Evolutionary conservation across 164 flowering plant genomes (phyloP).

Genomic region (Umbellularia californica): DNA sequence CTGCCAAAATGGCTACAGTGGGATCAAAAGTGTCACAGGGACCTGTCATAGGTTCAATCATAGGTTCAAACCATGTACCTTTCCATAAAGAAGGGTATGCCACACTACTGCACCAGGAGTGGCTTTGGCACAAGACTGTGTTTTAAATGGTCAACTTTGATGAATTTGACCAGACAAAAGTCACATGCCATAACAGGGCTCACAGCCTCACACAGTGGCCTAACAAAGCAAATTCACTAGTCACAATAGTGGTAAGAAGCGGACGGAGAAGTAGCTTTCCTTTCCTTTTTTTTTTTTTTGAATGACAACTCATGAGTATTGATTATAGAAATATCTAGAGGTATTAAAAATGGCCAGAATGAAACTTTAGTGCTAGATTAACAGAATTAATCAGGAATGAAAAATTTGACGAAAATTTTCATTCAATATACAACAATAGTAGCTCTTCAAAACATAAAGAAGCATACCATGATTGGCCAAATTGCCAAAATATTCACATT

Average conservation of each 20-base stretch:
- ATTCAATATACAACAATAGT: not conserved
- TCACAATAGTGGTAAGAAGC: not conserved
- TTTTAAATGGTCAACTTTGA: too few relatives aligned
- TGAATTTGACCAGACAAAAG: not conserved
- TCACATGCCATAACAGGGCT: not conserved
- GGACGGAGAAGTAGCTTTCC: too few relatives aligned
- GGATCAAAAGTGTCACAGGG: too few relatives aligned
- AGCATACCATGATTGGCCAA: not conserved
- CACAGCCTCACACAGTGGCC: not conserved
- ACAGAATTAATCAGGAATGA: not conserved
- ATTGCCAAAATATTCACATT: not conserved
- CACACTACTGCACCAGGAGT: not conserved
- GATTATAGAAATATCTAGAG: not conserved
- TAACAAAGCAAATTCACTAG: not conserved
- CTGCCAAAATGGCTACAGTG: too few relatives aligned
- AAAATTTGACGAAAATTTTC: too few relatives aligned
- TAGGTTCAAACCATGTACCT: not conserved
- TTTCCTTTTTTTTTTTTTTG: too few relatives aligned
- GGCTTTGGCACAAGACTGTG: too few relatives aligned
- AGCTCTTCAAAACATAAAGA: not conserved
- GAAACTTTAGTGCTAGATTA: not conserved
- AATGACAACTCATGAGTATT: not conserved
- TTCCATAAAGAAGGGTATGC: not conserved
- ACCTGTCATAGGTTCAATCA: not conserved
- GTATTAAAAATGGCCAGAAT: not conserved